phyloP scores from a whole-genome alignment of 495 filamentous ascomycete species.

The Penicillium manginii region DNA sequence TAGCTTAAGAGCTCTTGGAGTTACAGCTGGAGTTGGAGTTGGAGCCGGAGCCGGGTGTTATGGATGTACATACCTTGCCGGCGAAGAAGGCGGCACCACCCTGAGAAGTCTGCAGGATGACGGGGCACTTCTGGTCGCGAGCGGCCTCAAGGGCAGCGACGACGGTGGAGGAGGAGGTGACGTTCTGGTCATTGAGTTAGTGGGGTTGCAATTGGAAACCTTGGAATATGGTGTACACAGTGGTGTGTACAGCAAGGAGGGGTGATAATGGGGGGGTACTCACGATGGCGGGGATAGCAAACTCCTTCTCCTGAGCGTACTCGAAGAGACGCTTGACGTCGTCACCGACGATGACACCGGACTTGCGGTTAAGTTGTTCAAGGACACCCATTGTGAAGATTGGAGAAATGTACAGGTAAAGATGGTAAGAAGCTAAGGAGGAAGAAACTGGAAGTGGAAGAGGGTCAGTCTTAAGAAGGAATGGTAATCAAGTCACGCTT shows the following conservation, averaged over 20 bases:
- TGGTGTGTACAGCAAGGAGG: neutral
- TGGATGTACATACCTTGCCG: conserved; percentile 66
- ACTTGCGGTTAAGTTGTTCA: conserved; percentile 73
- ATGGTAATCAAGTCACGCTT: conserved; percentile 13
- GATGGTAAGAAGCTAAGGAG: conserved; percentile 3
- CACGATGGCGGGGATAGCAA: conserved; percentile 90
- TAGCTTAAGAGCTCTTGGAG: neutral
- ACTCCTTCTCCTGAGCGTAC: conserved; percentile 80
- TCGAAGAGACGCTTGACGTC: conserved; percentile 80
- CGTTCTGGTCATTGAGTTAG: conserved; percentile 54
- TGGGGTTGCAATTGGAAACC: neutral
- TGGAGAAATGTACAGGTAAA: conserved; percentile 13
- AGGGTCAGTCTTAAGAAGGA: conserved; percentile 15
- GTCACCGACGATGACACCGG: conserved; percentile 85
- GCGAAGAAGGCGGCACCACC: conserved; percentile 94
- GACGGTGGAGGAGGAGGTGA: conserved; percentile 89
- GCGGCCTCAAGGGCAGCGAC: conserved; percentile 92
- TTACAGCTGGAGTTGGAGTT: neutral
- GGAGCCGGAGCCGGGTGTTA: neutral
- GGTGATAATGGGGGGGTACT: conserved; percentile 31
- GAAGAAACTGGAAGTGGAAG: conserved; percentile 15
- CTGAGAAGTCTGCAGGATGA: conserved; percentile 90
- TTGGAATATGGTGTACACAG: neutral
- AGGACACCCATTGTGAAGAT: conserved; percentile 62
- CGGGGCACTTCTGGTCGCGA: conserved; percentile 80